Evolutionary conservation across 306 rosid species (phyloP), one percentile per base, ranked within the genome.

Genomic region (Castanea mollissima): DNA sequence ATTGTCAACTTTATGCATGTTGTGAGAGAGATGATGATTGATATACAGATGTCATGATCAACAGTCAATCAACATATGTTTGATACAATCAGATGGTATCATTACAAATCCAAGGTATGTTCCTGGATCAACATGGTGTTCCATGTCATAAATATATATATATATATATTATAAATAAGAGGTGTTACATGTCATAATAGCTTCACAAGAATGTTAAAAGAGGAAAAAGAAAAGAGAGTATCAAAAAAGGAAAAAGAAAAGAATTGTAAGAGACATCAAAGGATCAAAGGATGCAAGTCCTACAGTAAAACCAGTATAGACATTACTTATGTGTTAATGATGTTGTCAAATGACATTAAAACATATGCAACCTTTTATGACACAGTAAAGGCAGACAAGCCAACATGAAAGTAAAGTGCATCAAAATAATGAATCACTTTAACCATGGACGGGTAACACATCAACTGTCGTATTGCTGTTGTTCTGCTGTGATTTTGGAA

Each of bases 291-390:
- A 35, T 35, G 72, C 52, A 41, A 21, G 32, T 73, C 59, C 8
- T 58, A 81, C 57, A 74, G 75, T 82, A 75, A 73, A 52, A 69
- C 83, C 19, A 25, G 76, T 76, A 71, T 83, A 63, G 56, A 59
- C 70, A 73, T 63, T 77, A 69, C 34, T 77, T 60, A 81, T 41
- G 76, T 49, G 19, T 27, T 25, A 64, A 29, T 64, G 18, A 64
- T 31, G 70, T 32, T 64, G 70, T 64, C 70, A 64, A 11, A 31
- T 31, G 5, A 64, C 5, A 31, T 64, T 64, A 32, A 64, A 64
- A 31, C 9, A 15, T 57, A 4, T 6, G 4, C 46, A 1, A 16
- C 1, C 18, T 31, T 31, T 18, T 18, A 29, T 16, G 41, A 13
- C 74, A 38, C 68, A 38, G 35, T 23, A 44, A 19, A 51, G 29